Evolutionary conservation across 2,329 filamentous ascomycete species (phyloP).

Genomic region (Penicillium olsonii): DNA sequence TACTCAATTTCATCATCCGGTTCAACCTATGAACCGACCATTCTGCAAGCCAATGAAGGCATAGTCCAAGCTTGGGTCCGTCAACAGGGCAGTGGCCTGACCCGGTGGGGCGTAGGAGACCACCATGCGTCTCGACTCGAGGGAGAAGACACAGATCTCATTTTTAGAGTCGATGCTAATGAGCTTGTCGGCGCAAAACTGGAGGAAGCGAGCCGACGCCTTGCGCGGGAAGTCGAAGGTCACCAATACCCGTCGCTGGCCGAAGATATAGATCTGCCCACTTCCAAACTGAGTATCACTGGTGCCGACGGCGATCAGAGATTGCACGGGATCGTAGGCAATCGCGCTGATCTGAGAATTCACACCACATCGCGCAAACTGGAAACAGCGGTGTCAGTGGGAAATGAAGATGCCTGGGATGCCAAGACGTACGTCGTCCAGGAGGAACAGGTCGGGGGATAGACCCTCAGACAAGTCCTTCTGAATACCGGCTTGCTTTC

Average conservation of each 20-base stretch:
- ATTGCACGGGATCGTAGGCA: conserved; percentile 91
- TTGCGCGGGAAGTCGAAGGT: conserved; percentile 70
- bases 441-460: conserved; percentile 72
- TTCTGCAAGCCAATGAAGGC: conserved; percentile 79
- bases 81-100: conserved; percentile 70
- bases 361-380: conserved; percentile 76
- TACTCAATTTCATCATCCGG: background rate
- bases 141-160: conserved; percentile 80
- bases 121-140: conserved; percentile 67
- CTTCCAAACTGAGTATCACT: conserved; percentile 81
- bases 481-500: conserved; percentile 90
- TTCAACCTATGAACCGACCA: conserved; percentile 46
- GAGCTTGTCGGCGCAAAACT: conserved; percentile 84
- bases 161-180: conserved; percentile 83
- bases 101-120: conserved; percentile 75
- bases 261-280: conserved; percentile 87
- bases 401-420: conserved; percentile 28
- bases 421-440: conserved; percentile 68
- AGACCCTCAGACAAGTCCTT: conserved; percentile 86
- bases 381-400: conserved; percentile 14
- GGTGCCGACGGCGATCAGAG: conserved; percentile 87
- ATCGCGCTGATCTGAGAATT: conserved; percentile 75
- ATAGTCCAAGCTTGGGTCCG: conserved; percentile 92
- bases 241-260: conserved; percentile 76
- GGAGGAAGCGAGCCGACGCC: conserved; percentile 73